Base-by-base conservation (phyloP, 2,329 filamentous ascomycete genomes). In the Aspergillus chevalieri region DNA sequence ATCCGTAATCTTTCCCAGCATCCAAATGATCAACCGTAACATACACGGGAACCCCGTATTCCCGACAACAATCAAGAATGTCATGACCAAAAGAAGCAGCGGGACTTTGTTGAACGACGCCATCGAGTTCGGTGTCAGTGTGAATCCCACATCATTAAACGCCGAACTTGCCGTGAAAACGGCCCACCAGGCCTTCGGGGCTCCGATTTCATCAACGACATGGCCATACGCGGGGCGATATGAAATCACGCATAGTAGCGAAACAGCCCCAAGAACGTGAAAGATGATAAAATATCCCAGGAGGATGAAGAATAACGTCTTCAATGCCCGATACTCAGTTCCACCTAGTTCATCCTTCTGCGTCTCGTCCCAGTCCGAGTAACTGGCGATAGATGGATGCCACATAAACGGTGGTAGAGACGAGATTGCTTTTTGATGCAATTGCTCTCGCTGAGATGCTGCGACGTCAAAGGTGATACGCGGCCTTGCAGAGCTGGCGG, bases 31-130 rank as follows among this genome's bases (percentile, higher is more conserved):
- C 61, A 95, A 89, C 4, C 92, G 85, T 17, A 96, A 79, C 85
- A 95, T 89, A 61, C 92, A 87, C 0, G 91, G 91, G 58, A 95
- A 96, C 0, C 87, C 91, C 0, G 91, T 95, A 62, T 96, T 96
- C 49, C 91, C 91, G 52, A 94, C 87, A 52, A 95, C 83, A 62
- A 96, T 91, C 33, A 96, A 79, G 58, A 94, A 93, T 14, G 83
- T 84, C 71, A 89, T 84, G 44, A 91, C 65, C 15, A 95, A 74
- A 45, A 96, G 75, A 1, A 85, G 82, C 58, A 88, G 85, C 5
- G 85, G 76, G 1, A 88, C 87, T 10, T 76, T 79, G 55, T 87
- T 83, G 67, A 95, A 96, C 0, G 88, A 90, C 42, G 84, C 80
- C 90, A 97, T 95, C 59, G 89, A 95, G 68, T 96, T 87, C 0